A percentile compares a stretch with the other conserved stretches of the same genome.
These are phyloP conservation scores for Claviceps sp. DNA, from an alignment of 2,329 filamentous ascomycete genomes.

Conservation along the genomic window DNA sequence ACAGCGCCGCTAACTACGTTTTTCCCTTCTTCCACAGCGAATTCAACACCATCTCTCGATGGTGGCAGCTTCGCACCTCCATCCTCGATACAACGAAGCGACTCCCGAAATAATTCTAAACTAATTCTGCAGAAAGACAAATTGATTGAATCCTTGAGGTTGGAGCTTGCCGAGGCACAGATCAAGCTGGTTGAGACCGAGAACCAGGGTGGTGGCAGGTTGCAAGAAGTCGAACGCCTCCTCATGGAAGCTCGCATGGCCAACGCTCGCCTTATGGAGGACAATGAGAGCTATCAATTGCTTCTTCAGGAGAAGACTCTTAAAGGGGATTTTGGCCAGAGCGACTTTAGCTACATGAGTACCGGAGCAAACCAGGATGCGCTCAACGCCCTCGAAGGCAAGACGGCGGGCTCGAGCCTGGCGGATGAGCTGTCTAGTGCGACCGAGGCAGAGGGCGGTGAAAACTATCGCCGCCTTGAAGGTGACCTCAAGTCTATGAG, in stretches of 20 bases:
- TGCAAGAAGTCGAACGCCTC: conserved; percentile 81
- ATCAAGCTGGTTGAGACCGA: conserved; percentile 92
- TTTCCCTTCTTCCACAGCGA: conserved; percentile 20
- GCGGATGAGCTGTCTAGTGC: conserved; percentile 78
- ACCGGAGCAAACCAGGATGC: conserved; percentile 48
- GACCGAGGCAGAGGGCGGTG: conserved; percentile 47
- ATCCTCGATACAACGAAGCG: conserved; percentile 71
- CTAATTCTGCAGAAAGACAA: conserved; percentile 91
- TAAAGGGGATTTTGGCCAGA: conserved; percentile 80
- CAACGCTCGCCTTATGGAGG: conserved; percentile 92
- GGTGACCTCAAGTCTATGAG: conserved; percentile 65
- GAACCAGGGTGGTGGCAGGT: conserved; percentile 75
- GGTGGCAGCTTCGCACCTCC: conserved; percentile 74
- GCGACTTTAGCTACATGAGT: conserved; percentile 61
- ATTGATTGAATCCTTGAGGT: conserved; percentile 78
- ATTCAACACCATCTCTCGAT: conserved; percentile 56
- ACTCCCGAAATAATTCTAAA: conserved; percentile 80
- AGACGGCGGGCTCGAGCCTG: conserved; percentile 42
- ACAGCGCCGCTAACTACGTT: conserved; percentile 9
- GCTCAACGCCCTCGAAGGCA: conserved; percentile 49
- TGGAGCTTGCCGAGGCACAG: conserved; percentile 88
- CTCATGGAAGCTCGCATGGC: conserved; percentile 89
- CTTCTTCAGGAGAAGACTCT: conserved; percentile 89
- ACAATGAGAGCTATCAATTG: conserved; percentile 96
- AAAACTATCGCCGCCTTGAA: conserved; percentile 56